A percentile compares a stretch with the other conserved stretches of the same genome.
Conservation (phyloP, 1,284 basidiomycete species). For the Peniophora sp. region DNA sequence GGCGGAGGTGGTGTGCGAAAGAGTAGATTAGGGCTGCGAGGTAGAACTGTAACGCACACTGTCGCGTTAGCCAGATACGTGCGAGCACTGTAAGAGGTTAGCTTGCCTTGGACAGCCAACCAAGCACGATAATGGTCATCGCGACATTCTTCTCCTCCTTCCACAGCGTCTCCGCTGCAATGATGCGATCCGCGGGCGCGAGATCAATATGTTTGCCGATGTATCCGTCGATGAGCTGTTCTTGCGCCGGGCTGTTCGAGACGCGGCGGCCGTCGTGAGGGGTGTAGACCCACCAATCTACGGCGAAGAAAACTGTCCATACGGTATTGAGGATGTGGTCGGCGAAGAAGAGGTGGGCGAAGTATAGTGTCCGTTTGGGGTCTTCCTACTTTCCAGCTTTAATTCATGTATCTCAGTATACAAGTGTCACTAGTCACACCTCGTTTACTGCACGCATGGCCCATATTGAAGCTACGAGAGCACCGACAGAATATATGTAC, state of each 20-base stretch:
- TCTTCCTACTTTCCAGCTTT: constrained; percentile 58
- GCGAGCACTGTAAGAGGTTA: not conserved
- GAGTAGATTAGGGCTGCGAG: constrained; percentile 90
- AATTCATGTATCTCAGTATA: too few species aligned
- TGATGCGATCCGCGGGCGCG: constrained; percentile 54
- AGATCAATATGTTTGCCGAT: constrained; percentile 42
- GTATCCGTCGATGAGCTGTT: constrained; percentile 65
- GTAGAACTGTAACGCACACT: constrained; percentile 62
- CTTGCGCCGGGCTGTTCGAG: constrained; percentile 80
- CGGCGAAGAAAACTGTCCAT: constrained; percentile 88
- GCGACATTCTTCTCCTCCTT: constrained; percentile 82
- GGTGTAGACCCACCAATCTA: constrained; percentile 85
- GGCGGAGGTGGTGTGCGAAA: constrained; percentile 88
- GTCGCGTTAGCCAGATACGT: not conserved
- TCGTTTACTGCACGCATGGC: constrained; percentile 81
- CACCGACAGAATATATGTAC: constrained; percentile 88
- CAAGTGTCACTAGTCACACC: constrained; percentile 34
- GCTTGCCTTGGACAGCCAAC: constrained; percentile 85
- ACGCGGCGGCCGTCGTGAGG: constrained; percentile 83
- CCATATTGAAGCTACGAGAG: constrained; percentile 80
- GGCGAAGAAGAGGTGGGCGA: constrained; percentile 87
- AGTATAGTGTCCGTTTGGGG: constrained; percentile 75
- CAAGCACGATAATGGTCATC: constrained; percentile 67
- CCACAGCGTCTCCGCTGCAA: constrained; percentile 81
- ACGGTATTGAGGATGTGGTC: constrained; percentile 92